Evolutionary conservation across 208 protist species (phyloP).

Genomic region (Endotrypanum monterogeii): DNA sequence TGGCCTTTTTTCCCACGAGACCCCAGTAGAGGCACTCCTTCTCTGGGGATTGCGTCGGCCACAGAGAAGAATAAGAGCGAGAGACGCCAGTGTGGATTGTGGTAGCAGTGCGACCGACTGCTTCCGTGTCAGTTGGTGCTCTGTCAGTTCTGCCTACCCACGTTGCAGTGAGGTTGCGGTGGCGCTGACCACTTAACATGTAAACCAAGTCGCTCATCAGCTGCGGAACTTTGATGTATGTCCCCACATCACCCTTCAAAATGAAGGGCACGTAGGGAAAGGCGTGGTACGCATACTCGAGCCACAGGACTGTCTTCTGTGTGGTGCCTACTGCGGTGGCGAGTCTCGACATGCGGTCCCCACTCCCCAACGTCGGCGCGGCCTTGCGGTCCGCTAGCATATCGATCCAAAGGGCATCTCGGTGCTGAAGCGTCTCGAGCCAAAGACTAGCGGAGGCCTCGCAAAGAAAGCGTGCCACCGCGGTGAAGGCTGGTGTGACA

Average conservation of each 20-base stretch:
- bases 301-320: conserved; percentile 48
- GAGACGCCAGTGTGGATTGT: background rate
- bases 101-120: background rate
- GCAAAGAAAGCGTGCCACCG: conserved; percentile 24
- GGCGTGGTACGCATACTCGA: conserved; percentile 31
- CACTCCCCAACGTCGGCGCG: conserved; percentile 9
- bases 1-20: conserved; percentile 10
- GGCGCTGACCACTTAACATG: background rate
- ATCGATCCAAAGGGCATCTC: conserved; percentile 33
- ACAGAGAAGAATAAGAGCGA: background rate
- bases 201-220: conserved; percentile 35
- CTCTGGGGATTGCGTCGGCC: background rate
- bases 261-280: conserved; percentile 38
- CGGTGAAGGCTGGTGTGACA: conserved; percentile 7
- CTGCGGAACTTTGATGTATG: conserved; percentile 46
- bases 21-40: conserved; percentile 31
- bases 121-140: background rate
- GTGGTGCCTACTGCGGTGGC: conserved; percentile 37
- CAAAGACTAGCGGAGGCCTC: conserved; percentile 24
- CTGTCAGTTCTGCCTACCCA: background rate
- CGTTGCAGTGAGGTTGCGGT: background rate
- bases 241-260: conserved; percentile 42
- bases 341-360: conserved; percentile 25
- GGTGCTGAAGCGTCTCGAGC: conserved; percentile 30
- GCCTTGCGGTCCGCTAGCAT: conserved; percentile 33